Evolutionary conservation across 306 rosid genomes (phyloP).

Genomic region (Geum urbanum): DNA sequence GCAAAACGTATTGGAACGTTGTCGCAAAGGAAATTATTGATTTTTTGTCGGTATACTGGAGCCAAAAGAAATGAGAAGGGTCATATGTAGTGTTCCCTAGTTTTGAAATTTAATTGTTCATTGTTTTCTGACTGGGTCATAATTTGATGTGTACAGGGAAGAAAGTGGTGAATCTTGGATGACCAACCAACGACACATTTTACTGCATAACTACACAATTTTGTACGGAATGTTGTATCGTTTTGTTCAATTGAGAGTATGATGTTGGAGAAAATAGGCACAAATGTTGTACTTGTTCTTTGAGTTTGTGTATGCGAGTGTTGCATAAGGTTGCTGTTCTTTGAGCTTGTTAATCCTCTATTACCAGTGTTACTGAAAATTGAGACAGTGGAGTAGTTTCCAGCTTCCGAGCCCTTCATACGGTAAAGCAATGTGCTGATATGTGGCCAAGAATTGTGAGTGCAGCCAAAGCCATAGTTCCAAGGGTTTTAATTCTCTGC

Average conservation of each 20-base stretch:
- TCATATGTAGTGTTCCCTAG: not conserved
- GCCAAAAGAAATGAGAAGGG: not conserved
- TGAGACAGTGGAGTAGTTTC: not conserved
- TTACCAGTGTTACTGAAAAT: not conserved
- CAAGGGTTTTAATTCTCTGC: not conserved
- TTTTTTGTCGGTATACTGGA: not conserved
- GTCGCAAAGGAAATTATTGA: not conserved
- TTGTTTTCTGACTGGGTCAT: not conserved
- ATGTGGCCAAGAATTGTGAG: conserved; percentile 49
- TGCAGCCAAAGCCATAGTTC: conserved; percentile 47
- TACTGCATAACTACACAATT: not conserved
- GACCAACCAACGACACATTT: not conserved
- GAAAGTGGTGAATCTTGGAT: not conserved
- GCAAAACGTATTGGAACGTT: not conserved
- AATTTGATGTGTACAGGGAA: conserved; percentile 8
- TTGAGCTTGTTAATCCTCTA: not conserved
- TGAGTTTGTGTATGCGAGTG: not conserved
- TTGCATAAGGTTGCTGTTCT: not conserved
- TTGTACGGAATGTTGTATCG: not conserved
- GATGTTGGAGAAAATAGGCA: not conserved
- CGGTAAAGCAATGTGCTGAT: conserved; percentile 51
- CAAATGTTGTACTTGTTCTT: not conserved
- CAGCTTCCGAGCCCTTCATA: not conserved
- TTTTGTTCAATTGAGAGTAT: not conserved
- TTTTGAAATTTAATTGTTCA: not conserved